Evolutionary conservation across 192 early-diverging fungal genomes (phyloP), one percentile per base, ranked within the genome.

Genomic region (Podochytrium sp.): DNA sequence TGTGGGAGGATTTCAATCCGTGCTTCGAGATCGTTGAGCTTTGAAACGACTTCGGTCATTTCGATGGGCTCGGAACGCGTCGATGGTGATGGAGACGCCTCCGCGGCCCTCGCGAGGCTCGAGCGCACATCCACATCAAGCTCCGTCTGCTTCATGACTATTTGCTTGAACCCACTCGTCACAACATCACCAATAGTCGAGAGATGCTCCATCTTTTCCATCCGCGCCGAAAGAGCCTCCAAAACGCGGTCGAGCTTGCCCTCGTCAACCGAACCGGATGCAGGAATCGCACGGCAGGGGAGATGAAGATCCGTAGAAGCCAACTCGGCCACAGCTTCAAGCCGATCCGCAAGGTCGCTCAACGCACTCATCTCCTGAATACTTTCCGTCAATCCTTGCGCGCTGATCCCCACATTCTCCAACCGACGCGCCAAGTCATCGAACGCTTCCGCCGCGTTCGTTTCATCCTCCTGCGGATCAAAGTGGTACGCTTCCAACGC

Each of bases 151-250:
- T 41, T 53, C 20, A 3, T 2, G 14, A 56, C 37, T 23, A 70
- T 70, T 56, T 70, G 30, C 2, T 55, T 18, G 5, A 71, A 29
- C 1, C 69, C 30, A 7, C 40, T 38, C 18, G 52, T 12, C 14
- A 70, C 52, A 23, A 56, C 16, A 34, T 70, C 67, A 25, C n/a
- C 12, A 10, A 70, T 32, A 0, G 30, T 23, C 6, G 52, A 14
- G 0, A 70, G 47, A n/a, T 41, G 29, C 35, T 71, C 69, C 69
- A 71, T 57, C 25, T 60, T 34, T 30, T 71, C 55, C 69, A 71
- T 59, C 20, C 69, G 53, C 27, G 34, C 41, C 12, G 33, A 42
- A 4, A 47, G 34, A 20, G 25, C 7, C 30, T 57, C 53, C 33
- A 71, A 41, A 12, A 51, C 12, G 12, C 4, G 12, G 14, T 47